Percentiles rank a stretch among this genome's conserved stretches.
These are phyloP conservation scores for Emiliania huxleyi DNA, from an alignment of 78 protist genomes.

Conservation along the genomic window DNA sequence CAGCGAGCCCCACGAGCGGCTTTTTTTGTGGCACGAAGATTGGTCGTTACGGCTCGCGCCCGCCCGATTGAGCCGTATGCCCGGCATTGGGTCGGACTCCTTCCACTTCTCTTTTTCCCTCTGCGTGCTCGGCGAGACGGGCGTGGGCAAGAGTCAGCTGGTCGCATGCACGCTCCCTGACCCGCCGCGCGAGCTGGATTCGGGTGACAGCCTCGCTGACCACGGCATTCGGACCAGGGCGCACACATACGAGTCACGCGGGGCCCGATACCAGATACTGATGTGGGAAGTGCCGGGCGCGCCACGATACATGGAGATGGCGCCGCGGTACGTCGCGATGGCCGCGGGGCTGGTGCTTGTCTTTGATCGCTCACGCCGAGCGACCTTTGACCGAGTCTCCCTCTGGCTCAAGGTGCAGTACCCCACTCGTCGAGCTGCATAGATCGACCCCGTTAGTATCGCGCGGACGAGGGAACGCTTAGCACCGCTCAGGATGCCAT, in stretches of 20 bases:
- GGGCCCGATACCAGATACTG: neutral
- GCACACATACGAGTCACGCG: slow-evolving; percentile 18
- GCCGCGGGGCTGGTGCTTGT: neutral
- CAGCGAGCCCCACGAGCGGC: no score
- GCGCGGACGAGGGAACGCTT: no score
- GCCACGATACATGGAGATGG: neutral
- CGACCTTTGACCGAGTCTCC: neutral
- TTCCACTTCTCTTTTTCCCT: neutral
- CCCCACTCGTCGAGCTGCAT: no score
- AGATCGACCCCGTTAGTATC: no score
- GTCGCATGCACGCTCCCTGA: neutral
- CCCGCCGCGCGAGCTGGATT: neutral
- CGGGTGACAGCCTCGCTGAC: neutral
- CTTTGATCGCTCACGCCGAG: neutral
- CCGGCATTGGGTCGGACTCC: no score
- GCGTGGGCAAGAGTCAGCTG: neutral
- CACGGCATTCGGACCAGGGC: neutral
- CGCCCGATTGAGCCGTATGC: no score
- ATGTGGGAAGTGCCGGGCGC: slow-evolving; percentile 20
- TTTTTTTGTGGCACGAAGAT: no score
- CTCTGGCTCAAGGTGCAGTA: neutral
- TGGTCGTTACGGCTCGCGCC: no score
- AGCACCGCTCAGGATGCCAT: no score
- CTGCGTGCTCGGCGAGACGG: neutral
- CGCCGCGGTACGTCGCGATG: neutral